Evolutionary conservation across 805 yeast genomes (phyloP).

Genomic region (Debaryomyces tyrocola): DNA sequence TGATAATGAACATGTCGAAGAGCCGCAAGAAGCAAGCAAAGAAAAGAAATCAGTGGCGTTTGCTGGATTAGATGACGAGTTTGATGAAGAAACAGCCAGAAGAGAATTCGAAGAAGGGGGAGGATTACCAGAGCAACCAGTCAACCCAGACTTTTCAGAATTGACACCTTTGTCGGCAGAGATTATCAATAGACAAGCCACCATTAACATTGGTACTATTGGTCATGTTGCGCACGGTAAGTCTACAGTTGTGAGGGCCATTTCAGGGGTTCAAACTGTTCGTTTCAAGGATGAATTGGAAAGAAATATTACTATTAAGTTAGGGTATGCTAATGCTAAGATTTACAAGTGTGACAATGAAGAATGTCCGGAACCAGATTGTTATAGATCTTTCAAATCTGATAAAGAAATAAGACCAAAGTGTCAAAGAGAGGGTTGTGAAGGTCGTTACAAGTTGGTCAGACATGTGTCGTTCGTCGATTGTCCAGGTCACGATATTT

Average conservation of each 20-base stretch:
- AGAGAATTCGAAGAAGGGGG: slow-evolving; percentile 97
- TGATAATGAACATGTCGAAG: slow-evolving; percentile 46
- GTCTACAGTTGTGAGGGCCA: slow-evolving; percentile 90
- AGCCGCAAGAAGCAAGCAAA: slow-evolving; percentile 35
- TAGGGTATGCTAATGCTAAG: slow-evolving; percentile 98
- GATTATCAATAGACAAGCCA: slow-evolving; percentile 97
- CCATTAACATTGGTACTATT: slow-evolving; percentile 96
- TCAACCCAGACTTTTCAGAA: slow-evolving; percentile 74
- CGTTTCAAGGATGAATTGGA: slow-evolving; percentile 98
- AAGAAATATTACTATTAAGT: slow-evolving; percentile 97
- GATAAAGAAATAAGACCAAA: slow-evolving; percentile 94
- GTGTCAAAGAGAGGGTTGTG: slow-evolving; percentile 84
- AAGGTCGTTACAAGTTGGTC: slow-evolving; percentile 83
- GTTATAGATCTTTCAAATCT: slow-evolving; percentile 91
- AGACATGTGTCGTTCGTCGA: slow-evolving; percentile 99
- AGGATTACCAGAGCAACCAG: slow-evolving; percentile 96
- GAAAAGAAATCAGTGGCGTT: slow-evolving; percentile 79
- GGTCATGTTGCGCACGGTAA: slow-evolving; percentile 97
- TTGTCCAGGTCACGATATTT: slow-evolving; percentile 99
- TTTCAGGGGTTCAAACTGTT: slow-evolving; percentile 98
- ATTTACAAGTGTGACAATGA: slow-evolving; percentile 89
- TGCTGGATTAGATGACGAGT: slow-evolving; percentile 66
- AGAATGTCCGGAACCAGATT: slow-evolving; percentile 87
- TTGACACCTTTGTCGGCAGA: slow-evolving; percentile 91
- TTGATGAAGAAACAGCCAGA: slow-evolving; percentile 72